phyloP scores from a whole-genome alignment of 2,329 filamentous ascomycete genomes.

The Colletotrichum tanaceti region DNA sequence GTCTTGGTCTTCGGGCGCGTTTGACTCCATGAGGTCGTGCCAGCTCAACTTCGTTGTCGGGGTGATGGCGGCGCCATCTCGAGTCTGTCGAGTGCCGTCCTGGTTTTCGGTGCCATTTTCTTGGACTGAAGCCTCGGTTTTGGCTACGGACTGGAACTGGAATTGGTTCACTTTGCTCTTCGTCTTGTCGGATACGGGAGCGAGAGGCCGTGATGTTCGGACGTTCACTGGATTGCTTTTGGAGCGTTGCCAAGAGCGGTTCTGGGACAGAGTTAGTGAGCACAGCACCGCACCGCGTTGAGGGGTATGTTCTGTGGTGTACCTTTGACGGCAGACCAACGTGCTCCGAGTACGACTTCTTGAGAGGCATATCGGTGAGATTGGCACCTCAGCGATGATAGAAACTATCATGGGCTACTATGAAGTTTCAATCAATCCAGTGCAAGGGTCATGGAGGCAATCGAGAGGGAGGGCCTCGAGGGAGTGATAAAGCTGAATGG shows the following conservation, averaged over 20 bases:
- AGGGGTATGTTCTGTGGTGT: conserved; percentile 35
- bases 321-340: conserved; percentile 49
- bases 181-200: conserved; percentile 67
- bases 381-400: conserved; percentile 45
- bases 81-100: conserved; percentile 7
- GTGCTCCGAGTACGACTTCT: conserved; percentile 55
- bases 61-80: conserved; percentile 38
- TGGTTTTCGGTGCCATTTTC: conserved; percentile 42
- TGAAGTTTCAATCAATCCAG: conserved; percentile 4
- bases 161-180: conserved; percentile 70
- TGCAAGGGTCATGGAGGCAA: conserved; percentile 32
- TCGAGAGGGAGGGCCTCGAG: conserved; percentile 11
- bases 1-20: conserved; percentile 57
- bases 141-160: conserved; percentile 60
- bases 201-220: conserved; percentile 53
- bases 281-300: conserved; percentile 25
- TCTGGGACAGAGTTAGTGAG: conserved; percentile 44
- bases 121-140: conserved; percentile 41
- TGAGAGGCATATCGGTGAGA: conserved; percentile 48
- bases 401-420: conserved; percentile 45
- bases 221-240: conserved; percentile 61
- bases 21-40: conserved; percentile 67
- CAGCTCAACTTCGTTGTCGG: conserved; percentile 57
- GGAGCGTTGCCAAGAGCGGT: conserved; percentile 64
- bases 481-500: conserved; percentile 29